Percentiles rank a stretch among this genome's conserved stretches.
These are phyloP conservation scores for Debaryomyces sp. DNA, from an alignment of 1,139 yeast species.

Conservation along the genomic window DNA sequence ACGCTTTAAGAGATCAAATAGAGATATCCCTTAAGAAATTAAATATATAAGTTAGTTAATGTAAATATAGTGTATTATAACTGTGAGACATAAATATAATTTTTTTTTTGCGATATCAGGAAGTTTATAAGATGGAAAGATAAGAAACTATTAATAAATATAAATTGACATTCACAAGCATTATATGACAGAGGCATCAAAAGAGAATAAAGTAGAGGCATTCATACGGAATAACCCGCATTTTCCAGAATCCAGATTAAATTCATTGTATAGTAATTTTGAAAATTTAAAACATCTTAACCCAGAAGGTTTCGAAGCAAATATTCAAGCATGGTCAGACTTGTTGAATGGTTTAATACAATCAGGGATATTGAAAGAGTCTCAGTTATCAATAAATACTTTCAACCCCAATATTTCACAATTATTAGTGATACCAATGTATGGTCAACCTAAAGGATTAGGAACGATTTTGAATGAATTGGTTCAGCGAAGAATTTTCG, in stretches of 20 bases:
- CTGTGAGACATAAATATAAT: background rate
- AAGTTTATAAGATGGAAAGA: background rate
- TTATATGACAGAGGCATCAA: background rate
- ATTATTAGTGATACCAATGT: conserved; percentile 25
- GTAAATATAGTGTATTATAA: conserved; percentile 5
- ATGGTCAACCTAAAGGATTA: conserved; percentile 34
- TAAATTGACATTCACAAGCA: background rate
- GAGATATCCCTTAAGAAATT: conserved; percentile 28
- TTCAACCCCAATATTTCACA: conserved; percentile 23
- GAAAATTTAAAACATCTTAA: conserved; percentile 51
- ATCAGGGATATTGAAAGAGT: conserved; percentile 16
- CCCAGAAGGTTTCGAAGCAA: conserved; percentile 72
- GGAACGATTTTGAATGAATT: conserved; percentile 29
- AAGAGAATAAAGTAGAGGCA: conserved; percentile 14
- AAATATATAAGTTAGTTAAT: conserved; percentile 14
- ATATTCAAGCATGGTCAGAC: conserved; percentile 61
- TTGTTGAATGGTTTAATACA: conserved; percentile 27
- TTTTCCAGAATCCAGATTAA: conserved; percentile 53
- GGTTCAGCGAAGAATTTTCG: conserved; percentile 20
- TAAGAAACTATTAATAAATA: background rate
- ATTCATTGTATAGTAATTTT: conserved; percentile 70
- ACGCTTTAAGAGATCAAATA: conserved; percentile 52
- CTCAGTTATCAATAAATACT: conserved; percentile 26
- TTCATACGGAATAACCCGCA: conserved; percentile 20
- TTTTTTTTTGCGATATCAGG: conserved; percentile 1